A percentile compares a stretch with the other conserved stretches of the same genome.
Conservation (phyloP, 495 filamentous ascomycete species). For the Podospora appendiculata region DNA sequence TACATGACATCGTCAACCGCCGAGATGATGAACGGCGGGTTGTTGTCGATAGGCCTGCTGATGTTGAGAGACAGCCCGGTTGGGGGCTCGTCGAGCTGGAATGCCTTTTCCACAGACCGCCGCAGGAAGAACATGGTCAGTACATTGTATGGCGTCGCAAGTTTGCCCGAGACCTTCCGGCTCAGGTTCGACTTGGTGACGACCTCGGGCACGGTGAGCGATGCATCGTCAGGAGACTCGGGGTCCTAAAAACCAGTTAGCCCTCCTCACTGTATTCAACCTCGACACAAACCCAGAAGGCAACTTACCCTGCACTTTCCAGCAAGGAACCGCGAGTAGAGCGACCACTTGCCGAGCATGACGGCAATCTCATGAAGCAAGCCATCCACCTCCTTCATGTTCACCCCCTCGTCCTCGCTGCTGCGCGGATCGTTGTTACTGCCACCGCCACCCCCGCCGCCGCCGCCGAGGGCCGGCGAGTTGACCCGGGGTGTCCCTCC, state of each 20-base stretch:
- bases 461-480: slow-evolving; percentile 59
- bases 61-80: slow-evolving; percentile 66
- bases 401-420: slow-evolving; percentile 82
- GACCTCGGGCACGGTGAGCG: slow-evolving; percentile 57
- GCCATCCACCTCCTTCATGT: slow-evolving; percentile 90
- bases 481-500: slow-evolving; percentile 42
- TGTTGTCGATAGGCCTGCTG: slow-evolving; percentile 55
- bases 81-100: slow-evolving; percentile 95
- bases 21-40: slow-evolving; percentile 86
- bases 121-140: slow-evolving; percentile 96
- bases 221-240: slow-evolving; percentile 32
- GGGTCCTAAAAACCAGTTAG: slow-evolving; percentile 30
- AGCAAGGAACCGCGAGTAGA: slow-evolving; percentile 84
- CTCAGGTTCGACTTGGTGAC: slow-evolving; percentile 65
- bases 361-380: slow-evolving; percentile 77
- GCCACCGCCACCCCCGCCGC: slow-evolving; percentile 46
- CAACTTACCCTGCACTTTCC: slow-evolving; percentile 67
- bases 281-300: background rate
- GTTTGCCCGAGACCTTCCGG: slow-evolving; percentile 64
- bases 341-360: slow-evolving; percentile 89
- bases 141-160: slow-evolving; percentile 70
- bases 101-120: slow-evolving; percentile 90
- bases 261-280: slow-evolving; percentile 6
- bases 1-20: slow-evolving; percentile 99
- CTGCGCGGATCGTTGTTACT: slow-evolving; percentile 39